phyloP scores from a whole-genome alignment of 2,329 filamentous ascomycete species.

The Albophoma yamanashiensis region DNA sequence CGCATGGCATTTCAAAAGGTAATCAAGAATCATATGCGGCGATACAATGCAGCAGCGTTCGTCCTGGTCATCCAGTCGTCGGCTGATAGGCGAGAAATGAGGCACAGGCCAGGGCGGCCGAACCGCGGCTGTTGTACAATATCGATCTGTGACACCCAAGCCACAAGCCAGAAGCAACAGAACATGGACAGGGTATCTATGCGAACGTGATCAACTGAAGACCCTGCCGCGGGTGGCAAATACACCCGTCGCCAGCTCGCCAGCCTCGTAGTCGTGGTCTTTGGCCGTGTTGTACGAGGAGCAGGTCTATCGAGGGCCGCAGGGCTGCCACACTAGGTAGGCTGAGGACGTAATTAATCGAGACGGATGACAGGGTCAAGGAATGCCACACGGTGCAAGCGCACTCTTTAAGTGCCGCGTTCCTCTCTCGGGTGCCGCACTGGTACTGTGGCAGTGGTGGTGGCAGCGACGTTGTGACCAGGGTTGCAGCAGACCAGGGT shows the following conservation, averaged over 20 bases:
- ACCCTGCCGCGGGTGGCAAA: neutral
- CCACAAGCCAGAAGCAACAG: neutral
- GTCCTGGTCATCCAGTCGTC: neutral
- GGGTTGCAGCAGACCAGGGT: conserved; percentile 6
- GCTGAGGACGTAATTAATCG: no score
- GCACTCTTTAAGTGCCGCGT: neutral
- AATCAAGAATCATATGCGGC: neutral
- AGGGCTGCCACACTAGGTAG: neutral
- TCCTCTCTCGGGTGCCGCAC: conserved; percentile 4
- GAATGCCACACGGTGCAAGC: neutral
- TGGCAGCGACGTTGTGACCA: conserved; percentile 3
- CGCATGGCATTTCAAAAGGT: neutral
- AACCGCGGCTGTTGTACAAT: conserved; percentile 8
- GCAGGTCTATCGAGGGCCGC: neutral
- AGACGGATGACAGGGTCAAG: neutral
- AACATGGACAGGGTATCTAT: neutral
- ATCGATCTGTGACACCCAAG: conserved; percentile 9
- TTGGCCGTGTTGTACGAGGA: neutral
- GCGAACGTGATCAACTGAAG: neutral
- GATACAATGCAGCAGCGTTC: neutral
- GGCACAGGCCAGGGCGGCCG: neutral
- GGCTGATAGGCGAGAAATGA: neutral
- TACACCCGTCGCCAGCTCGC: neutral
- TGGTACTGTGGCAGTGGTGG: conserved; percentile 3
- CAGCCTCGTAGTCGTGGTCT: neutral